A percentile compares a stretch with the other conserved stretches of the same genome.
Evolutionary conservation across 208 protist species (phyloP).

Genomic region (Leptomonas pyrrhocoris): DNA sequence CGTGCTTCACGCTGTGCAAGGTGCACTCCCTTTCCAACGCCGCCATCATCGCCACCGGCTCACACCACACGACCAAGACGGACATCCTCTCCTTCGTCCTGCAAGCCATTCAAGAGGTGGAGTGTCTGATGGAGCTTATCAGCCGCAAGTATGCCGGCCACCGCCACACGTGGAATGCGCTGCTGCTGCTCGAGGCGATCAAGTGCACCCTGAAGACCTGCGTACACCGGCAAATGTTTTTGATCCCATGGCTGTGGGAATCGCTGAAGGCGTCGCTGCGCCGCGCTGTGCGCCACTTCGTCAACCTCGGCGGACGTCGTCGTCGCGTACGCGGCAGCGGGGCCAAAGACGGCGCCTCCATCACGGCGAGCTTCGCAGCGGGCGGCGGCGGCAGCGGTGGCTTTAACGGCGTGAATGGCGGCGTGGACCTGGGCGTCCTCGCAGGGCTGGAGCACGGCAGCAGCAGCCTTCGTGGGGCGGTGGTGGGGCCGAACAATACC

Average conservation of each 20-base stretch:
- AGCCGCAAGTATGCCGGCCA: slow-evolving; percentile 62
- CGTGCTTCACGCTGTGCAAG: slow-evolving; percentile 57
- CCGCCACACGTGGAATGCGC: slow-evolving; percentile 51
- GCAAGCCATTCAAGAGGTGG: slow-evolving; percentile 45
- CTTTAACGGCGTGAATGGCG: not conserved
- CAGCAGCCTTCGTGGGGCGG: slow-evolving; percentile 23
- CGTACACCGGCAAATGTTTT: slow-evolving; percentile 70
- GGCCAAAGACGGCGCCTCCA: not conserved
- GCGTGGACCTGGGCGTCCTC: not conserved
- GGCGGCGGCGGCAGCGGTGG: slow-evolving; percentile 2
- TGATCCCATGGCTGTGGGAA: slow-evolving; percentile 71
- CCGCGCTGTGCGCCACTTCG: slow-evolving; percentile 25
- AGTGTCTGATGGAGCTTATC: slow-evolving; percentile 68
- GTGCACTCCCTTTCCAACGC: slow-evolving; percentile 66
- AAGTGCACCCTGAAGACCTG: slow-evolving; percentile 69
- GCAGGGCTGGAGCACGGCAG: not conserved
- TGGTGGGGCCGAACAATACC: slow-evolving; percentile 38
- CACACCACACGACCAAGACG: slow-evolving; percentile 35
- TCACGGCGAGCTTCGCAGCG: slow-evolving; percentile 14
- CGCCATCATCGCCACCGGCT: slow-evolving; percentile 45
- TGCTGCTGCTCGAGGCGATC: slow-evolving; percentile 61
- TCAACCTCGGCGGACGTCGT: slow-evolving; percentile 19
- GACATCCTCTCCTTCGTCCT: slow-evolving; percentile 51
- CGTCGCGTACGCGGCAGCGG: slow-evolving; percentile 6
- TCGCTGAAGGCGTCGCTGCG: slow-evolving; percentile 46